These are phyloP conservation scores for Colletotrichum caudatum DNA, from an alignment of 2,329 filamentous ascomycete species.

Conservation along the genomic window DNA sequence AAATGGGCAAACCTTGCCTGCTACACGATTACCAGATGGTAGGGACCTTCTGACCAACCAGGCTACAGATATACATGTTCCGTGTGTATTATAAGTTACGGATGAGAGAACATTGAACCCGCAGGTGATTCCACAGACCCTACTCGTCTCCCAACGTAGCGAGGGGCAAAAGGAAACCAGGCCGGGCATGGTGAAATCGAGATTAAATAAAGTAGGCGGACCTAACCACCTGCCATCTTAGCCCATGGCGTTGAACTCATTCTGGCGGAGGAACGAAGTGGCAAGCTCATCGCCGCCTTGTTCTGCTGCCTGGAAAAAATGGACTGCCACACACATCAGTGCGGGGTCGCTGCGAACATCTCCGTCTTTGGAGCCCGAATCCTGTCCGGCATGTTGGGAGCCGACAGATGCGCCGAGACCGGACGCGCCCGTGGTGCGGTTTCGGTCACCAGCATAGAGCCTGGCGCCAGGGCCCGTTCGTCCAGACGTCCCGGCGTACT, in stretches of 20 bases:
- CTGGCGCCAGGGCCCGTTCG: conserved; percentile 40
- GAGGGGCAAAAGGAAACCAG: background rate
- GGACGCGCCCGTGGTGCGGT: conserved; percentile 35
- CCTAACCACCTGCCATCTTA: conserved; percentile 5
- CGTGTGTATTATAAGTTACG: conserved; percentile 25
- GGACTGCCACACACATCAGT: conserved; percentile 92
- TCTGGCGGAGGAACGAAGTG: conserved; percentile 82
- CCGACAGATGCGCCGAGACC: conserved; percentile 43
- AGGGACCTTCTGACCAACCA: conserved; percentile 3
- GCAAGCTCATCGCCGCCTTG: conserved; percentile 89
- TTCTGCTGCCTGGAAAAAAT: conserved; percentile 96
- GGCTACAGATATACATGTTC: conserved; percentile 16
- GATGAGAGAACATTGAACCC: conserved; percentile 3
- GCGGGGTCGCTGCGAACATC: conserved; percentile 80
- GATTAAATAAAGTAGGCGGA: background rate
- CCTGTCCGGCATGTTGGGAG: conserved; percentile 47
- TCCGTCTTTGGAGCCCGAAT: conserved; percentile 53
- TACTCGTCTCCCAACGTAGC: background rate
- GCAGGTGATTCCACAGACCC: background rate
- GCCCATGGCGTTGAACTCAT: conserved; percentile 50
- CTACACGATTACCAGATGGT: background rate
- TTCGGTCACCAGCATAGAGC: conserved; percentile 42
- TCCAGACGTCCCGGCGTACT: conserved; percentile 60
- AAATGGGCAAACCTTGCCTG: background rate
- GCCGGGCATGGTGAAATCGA: conserved; percentile 1